Evolutionary conservation across 768 basidiomycete species (phyloP).

Genomic region (Holtermannia corniformis): DNA sequence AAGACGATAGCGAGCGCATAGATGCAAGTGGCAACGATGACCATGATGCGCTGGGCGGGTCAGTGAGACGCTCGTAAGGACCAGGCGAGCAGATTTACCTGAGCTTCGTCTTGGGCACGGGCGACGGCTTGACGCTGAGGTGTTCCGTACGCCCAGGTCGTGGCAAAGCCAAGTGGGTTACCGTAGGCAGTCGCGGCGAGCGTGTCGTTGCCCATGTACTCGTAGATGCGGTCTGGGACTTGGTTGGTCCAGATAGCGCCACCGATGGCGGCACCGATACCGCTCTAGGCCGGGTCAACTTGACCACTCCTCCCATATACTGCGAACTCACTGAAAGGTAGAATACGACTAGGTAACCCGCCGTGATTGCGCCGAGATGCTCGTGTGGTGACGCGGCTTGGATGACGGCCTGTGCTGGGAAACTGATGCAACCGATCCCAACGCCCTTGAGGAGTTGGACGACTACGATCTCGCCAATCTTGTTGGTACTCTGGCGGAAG

Average conservation of each 20-base stretch:
- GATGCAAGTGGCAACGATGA: conserved; percentile 24
- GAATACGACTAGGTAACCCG: conserved; percentile 30
- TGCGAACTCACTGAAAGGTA: conserved; percentile 29
- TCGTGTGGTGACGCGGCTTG: conserved; percentile 21
- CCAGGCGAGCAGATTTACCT: conserved; percentile 13
- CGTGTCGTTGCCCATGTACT: conserved; percentile 27
- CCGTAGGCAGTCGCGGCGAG: conserved; percentile 27
- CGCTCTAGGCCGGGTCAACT: too few relatives aligned
- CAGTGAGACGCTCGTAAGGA: background rate
- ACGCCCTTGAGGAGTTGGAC: conserved; percentile 32
- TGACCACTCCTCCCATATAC: too few relatives aligned
- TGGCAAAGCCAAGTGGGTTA: conserved; percentile 30
- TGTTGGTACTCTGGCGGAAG: conserved; percentile 23
- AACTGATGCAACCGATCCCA: conserved; percentile 20
- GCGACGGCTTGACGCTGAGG: conserved; percentile 26
- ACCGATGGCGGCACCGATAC: conserved; percentile 32
- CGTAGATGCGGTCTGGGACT: conserved; percentile 24
- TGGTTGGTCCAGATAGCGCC: conserved; percentile 40
- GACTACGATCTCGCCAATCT: conserved; percentile 25
- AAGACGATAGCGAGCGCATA: conserved; percentile 9
- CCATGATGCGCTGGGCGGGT: conserved; percentile 17
- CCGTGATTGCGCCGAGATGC: conserved; percentile 27
- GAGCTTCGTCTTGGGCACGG: conserved; percentile 39
- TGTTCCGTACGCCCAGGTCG: conserved; percentile 19
- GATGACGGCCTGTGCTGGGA: conserved; percentile 30